These are phyloP conservation scores for Candida pseudoglaebosa DNA, from an alignment of 805 yeast species.

Conservation along the genomic window DNA sequence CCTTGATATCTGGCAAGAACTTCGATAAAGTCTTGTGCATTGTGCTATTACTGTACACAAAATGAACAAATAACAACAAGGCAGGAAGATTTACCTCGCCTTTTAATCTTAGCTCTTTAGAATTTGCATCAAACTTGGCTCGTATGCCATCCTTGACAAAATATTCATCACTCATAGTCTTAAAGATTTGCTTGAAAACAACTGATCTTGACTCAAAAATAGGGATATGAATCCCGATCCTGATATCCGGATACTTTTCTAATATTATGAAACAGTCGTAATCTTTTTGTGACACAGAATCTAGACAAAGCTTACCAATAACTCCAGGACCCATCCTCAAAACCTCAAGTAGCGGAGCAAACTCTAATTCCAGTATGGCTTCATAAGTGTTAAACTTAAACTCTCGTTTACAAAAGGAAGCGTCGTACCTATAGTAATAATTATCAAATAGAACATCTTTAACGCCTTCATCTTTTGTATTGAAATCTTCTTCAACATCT, in stretches of 20 bases:
- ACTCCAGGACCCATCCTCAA: neutral
- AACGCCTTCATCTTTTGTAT: slow-evolving; percentile 11
- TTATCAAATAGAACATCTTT: slow-evolving; percentile 16
- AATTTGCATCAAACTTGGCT: slow-evolving; percentile 18
- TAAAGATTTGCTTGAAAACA: slow-evolving; percentile 20
- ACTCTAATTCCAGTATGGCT: slow-evolving; percentile 4
- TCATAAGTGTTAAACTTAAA: slow-evolving; percentile 15
- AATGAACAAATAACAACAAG: slow-evolving; percentile 38
- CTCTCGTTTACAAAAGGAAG: slow-evolving; percentile 10
- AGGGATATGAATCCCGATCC: slow-evolving; percentile 33
- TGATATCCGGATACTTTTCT: slow-evolving; percentile 15
- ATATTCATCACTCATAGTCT: slow-evolving; percentile 16
- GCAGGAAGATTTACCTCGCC: slow-evolving; percentile 30
- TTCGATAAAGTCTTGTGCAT: slow-evolving; percentile 5
- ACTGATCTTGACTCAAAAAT: slow-evolving; percentile 30
- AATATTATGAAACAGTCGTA: slow-evolving; percentile 34
- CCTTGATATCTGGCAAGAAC: slow-evolving; percentile 26
- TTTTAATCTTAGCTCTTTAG: slow-evolving; percentile 16
- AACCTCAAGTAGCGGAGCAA: neutral
- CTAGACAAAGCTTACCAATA: neutral
- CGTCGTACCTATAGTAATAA: slow-evolving; percentile 15
- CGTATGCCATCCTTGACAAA: slow-evolving; percentile 21
- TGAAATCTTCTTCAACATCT: slow-evolving; percentile 14
- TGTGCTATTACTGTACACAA: slow-evolving; percentile 37
- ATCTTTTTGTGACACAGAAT: slow-evolving; percentile 16